Evolutionary conservation across 352 stramenopile genomes (phyloP).

Genomic region (Phytophthora crassamura): DNA sequence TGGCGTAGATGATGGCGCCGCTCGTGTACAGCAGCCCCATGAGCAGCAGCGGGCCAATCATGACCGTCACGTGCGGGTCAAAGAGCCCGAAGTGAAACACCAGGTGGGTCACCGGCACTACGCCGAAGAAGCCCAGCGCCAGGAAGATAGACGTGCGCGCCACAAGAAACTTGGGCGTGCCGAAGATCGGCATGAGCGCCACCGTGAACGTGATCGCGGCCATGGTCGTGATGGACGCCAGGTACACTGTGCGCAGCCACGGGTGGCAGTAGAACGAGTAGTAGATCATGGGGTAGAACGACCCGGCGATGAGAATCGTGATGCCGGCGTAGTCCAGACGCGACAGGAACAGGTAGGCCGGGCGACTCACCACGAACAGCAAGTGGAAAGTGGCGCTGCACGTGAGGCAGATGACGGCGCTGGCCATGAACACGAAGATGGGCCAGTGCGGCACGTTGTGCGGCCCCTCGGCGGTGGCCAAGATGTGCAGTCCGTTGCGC

Average conservation of each 20-base stretch:
- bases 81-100: slow-evolving; percentile 81
- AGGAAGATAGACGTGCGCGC: slow-evolving; percentile 84
- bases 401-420: slow-evolving; percentile 82
- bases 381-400: slow-evolving; percentile 87
- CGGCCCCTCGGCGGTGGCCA: slow-evolving; percentile 61
- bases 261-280: slow-evolving; percentile 91
- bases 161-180: slow-evolving; percentile 73
- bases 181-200: slow-evolving; percentile 75
- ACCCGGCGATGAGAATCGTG: slow-evolving; percentile 87
- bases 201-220: slow-evolving; percentile 73
- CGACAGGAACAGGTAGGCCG: slow-evolving; percentile 79
- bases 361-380: slow-evolving; percentile 83
- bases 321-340: slow-evolving; percentile 88
- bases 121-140: slow-evolving; percentile 78
- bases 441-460: slow-evolving; percentile 86
- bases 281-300: slow-evolving; percentile 90
- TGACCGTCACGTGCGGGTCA: slow-evolving; percentile 85
- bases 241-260: slow-evolving; percentile 66
- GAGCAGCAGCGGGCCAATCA: slow-evolving; percentile 80
- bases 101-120: slow-evolving; percentile 79
- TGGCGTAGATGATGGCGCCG: slow-evolving; percentile 86
- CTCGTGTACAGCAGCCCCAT: slow-evolving; percentile 84
- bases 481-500: slow-evolving; percentile 79
- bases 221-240: slow-evolving; percentile 73
- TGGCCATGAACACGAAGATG: slow-evolving; percentile 88